These are phyloP conservation scores for Lodderomyces oxycetoniae DNA, from an alignment of 1,139 yeast species.

Conservation along the genomic window DNA sequence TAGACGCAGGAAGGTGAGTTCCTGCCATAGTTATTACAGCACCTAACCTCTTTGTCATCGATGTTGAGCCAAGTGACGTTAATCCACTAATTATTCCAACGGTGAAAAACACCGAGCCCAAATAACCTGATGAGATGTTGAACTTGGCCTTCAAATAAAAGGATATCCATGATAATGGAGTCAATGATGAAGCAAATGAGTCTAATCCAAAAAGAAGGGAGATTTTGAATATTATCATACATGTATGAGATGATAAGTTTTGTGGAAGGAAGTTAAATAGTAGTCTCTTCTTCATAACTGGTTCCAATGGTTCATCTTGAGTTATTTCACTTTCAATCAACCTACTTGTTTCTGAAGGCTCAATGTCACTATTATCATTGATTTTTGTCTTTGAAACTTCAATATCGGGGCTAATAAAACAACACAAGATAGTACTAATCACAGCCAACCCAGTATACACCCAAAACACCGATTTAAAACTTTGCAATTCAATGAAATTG, in stretches of 20 bases:
- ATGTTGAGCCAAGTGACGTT: constrained; percentile 39
- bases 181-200: constrained; percentile 41
- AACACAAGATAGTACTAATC: constrained; percentile 18
- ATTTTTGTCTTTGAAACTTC: constrained; percentile 14
- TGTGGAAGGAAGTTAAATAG: constrained; percentile 18
- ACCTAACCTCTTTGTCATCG: constrained; percentile 40
- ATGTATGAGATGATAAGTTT: constrained; percentile 17
- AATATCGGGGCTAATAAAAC: constrained; percentile 17
- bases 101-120: constrained; percentile 37
- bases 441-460: constrained; percentile 22
- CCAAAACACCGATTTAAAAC: constrained; percentile 29
- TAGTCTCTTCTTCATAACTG: constrained; percentile 7
- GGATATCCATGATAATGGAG: constrained; percentile 43
- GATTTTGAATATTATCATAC: constrained; percentile 27
- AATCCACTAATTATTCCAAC: constrained; percentile 38
- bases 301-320: background rate
- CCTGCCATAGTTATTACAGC: constrained; percentile 43
- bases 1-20: constrained; percentile 42
- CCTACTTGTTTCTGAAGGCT: constrained; percentile 12
- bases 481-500: constrained; percentile 19
- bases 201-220: constrained; percentile 39
- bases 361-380: constrained; percentile 3
- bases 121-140: constrained; percentile 26
- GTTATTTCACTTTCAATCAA: constrained; percentile 10
- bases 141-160: constrained; percentile 37